Percentiles rank a stretch among this genome's conserved stretches.
Conservation (phyloP, 441 rosid genomes). For the Populus hybrid region DNA sequence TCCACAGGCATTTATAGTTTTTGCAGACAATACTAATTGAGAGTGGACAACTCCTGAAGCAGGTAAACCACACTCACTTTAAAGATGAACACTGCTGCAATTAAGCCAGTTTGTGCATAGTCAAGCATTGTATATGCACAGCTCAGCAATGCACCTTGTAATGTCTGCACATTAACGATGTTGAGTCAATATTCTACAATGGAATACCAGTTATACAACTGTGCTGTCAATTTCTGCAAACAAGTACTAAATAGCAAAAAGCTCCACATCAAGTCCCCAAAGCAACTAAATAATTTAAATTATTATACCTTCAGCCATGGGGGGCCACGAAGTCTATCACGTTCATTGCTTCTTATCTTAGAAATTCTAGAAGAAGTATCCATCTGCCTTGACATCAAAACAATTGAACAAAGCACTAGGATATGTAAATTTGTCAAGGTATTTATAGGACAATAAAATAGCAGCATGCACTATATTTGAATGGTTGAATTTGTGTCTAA, state of each 20-base stretch:
- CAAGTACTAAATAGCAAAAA: background rate
- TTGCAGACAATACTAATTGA: background rate
- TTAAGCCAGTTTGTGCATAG: slow-evolving; percentile 96
- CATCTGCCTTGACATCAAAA: slow-evolving; percentile 78
- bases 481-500: background rate
- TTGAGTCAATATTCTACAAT: slow-evolving; percentile 8
- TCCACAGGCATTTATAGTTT: background rate
- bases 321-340: slow-evolving; percentile 94
- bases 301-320: slow-evolving; percentile 85
- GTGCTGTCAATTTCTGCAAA: slow-evolving; percentile 7
- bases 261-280: background rate
- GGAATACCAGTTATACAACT: background rate
- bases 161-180: slow-evolving; percentile 38
- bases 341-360: slow-evolving; percentile 85
- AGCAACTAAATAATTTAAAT: slow-evolving; percentile 8
- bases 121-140: slow-evolving; percentile 80
- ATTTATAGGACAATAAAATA: background rate
- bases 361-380: slow-evolving; percentile 95
- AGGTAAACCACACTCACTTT: slow-evolving; percentile 53
- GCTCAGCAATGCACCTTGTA: slow-evolving; percentile 84
- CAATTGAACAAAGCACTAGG: slow-evolving; percentile 13
- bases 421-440: background rate
- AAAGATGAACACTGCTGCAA: slow-evolving; percentile 93
- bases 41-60: background rate
- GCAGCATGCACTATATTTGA: background rate